A percentile compares a stretch with the other conserved stretches of the same genome.
phyloP scores from a whole-genome alignment of 345 rosid species.

The Camelina hispida region DNA sequence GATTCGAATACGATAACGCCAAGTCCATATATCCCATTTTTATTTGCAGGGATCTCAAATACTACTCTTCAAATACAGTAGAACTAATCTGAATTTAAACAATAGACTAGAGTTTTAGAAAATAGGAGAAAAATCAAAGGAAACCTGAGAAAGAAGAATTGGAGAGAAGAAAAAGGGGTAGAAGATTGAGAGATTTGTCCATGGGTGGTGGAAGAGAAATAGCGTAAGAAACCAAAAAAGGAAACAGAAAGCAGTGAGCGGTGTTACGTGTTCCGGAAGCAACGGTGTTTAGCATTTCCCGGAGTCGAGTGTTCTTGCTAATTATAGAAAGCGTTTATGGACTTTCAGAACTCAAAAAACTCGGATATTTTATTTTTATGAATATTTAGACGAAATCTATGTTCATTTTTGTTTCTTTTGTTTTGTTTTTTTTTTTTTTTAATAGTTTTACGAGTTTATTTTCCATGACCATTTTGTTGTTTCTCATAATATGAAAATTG shows the following conservation, averaged over 20 bases:
- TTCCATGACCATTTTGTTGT: no score
- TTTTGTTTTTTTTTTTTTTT: no score
- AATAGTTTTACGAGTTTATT: no score
- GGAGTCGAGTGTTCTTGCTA: constrained; percentile 19
- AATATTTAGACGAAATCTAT: no score
- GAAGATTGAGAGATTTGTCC: constrained; percentile 1
- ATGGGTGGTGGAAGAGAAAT: constrained; percentile 1
- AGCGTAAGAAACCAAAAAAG: constrained; percentile 22
- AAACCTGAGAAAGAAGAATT: constrained; percentile 21
- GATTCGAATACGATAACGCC: constrained; percentile 32
- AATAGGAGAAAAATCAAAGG: background rate
- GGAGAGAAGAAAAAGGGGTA: constrained; percentile 10
- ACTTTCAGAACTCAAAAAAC: no score
- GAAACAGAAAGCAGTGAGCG: constrained; percentile 27
- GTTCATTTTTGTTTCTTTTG: no score
- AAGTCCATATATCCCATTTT: constrained; percentile 44
- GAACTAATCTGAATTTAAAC: background rate
- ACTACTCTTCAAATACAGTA: background rate
- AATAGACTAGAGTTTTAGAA: background rate
- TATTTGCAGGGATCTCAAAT: background rate
- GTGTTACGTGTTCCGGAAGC: constrained; percentile 12
- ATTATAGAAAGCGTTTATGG: constrained; percentile 23
- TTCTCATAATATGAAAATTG: no score
- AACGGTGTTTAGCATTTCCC: constrained; percentile 24
- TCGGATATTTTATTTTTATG: no score